A percentile compares a stretch with the other conserved stretches of the same genome.
These are phyloP conservation scores for Gymnopus androsaceus DNA, from an alignment of 1,284 basidiomycete species.

Conservation along the genomic window DNA sequence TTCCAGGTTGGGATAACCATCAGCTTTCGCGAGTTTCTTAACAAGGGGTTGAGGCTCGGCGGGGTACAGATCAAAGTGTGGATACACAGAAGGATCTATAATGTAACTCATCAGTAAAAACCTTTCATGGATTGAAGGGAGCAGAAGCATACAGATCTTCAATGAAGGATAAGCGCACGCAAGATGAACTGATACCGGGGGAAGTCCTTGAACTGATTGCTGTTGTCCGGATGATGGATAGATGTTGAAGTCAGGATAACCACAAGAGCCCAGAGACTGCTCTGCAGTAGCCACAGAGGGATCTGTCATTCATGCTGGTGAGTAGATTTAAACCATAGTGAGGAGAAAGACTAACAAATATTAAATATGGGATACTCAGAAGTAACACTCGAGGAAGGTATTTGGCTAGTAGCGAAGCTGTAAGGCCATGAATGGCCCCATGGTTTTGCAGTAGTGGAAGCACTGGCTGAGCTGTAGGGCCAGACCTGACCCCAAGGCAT, in stretches of 20 bases:
- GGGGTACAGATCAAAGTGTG: conserved; percentile 49
- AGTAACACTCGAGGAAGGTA: conserved; percentile 2
- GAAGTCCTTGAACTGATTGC: background rate
- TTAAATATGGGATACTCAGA: no score
- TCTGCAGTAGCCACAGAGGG: no score
- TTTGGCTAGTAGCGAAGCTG: background rate
- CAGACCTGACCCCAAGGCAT: conserved; percentile 25
- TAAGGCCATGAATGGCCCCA: conserved; percentile 30
- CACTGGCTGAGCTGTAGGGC: conserved; percentile 25
- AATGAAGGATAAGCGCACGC: conserved; percentile 33
- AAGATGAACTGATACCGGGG: conserved; percentile 8
- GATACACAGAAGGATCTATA: conserved; percentile 43
- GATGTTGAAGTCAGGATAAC: no score
- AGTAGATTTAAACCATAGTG: no score
- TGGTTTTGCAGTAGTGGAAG: background rate
- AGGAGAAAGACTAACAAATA: no score
- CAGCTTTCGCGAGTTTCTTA: no score
- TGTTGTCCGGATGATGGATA: no score
- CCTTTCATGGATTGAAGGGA: background rate
- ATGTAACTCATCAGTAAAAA: background rate
- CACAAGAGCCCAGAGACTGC: no score
- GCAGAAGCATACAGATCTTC: conserved; percentile 35
- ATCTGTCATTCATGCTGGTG: no score
- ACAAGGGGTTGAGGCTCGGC: conserved; percentile 14
- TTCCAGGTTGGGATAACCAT: conserved; percentile 5